Base-by-base conservation (phyloP, 768 basidiomycete genomes). In the Kwoniella europaea region DNA sequence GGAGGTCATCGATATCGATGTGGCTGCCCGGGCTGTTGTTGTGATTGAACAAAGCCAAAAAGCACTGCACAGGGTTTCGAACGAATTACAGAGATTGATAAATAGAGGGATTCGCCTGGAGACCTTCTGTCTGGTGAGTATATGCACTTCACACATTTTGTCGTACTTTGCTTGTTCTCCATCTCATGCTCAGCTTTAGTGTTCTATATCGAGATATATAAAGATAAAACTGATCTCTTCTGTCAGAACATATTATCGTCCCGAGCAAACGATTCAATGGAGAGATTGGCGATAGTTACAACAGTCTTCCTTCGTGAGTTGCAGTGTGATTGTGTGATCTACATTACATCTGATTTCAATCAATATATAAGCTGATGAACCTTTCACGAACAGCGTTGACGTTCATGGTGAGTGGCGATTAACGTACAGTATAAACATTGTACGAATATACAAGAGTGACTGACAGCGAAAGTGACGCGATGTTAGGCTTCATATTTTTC, bases 201-300 rank as follows among this genome's bases (percentile, higher is more conserved):
- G 29, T 29, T 29, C 29, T 29, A 4, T 29, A 29, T 29, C 29
- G 29, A 29, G 29, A 2, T 29, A 29, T 29, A 29, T 29, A 4
- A 29, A 29, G 6, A 2, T 6, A 29, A 35, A 35, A 1, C 35
- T 35, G 35, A 35, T 35, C 35, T 7, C 35, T 35, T 7, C 4
- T 16, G 16, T n/a, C 44, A 63, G 62, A 63, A 27, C 62, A 63
- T 63, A 46, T 46, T 63, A 46, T 63, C 62, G 12, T 46, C 43
- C n/a, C 4, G 62, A 24, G 62, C 62, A 15, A 63, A 63, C 10
- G 44, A 63, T 7, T 63, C 62, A 42, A 63, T 63, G 62, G 62
- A 63, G 46, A 15, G 62, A 13, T 24, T 63, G 5, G 62, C 62
- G 9, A 63, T 63, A 22, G 62, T 63, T 10, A 50, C 62, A 4